A percentile compares a stretch with the other conserved stretches of the same genome.
These are phyloP conservation scores for Simmondsia chinensis DNA, from an alignment of 148 eudicot genomes.

Conservation along the genomic window DNA sequence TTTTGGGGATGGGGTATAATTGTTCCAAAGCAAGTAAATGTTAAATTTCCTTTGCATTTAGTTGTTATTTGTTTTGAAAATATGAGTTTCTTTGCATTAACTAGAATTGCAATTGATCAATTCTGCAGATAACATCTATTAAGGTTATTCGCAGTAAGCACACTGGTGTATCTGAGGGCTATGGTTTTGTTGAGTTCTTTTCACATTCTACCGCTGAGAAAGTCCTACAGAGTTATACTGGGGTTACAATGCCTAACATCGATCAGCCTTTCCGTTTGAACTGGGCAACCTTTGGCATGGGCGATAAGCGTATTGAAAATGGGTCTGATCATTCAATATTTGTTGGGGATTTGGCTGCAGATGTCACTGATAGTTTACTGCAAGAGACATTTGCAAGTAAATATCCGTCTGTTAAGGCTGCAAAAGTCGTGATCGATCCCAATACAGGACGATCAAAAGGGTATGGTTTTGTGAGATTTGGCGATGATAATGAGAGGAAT, in stretches of 20 bases:
- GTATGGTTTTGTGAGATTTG: constrained; percentile 87
- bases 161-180: constrained; percentile 70
- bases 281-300: constrained; percentile 88
- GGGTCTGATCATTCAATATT: constrained; percentile 69
- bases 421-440: constrained; percentile 89
- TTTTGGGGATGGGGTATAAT: no score
- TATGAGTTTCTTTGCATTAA: no score
- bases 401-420: constrained; percentile 79
- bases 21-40: no score
- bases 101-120: no score
- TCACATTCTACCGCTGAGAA: constrained; percentile 77
- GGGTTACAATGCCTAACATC: constrained; percentile 63
- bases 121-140: constrained; percentile 47
- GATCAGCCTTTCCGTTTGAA: constrained; percentile 76
- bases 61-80: no score
- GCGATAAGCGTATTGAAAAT: constrained; percentile 72
- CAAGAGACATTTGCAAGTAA: constrained; percentile 74
- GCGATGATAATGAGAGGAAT: constrained; percentile 72
- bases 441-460: constrained; percentile 78
- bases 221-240: constrained; percentile 59
- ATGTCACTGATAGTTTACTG: constrained; percentile 74
- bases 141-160: constrained; percentile 86
- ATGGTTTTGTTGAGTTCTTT: constrained; percentile 77
- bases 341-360: constrained; percentile 89
- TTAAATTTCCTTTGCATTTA: no score